Conservation (phyloP, 208 protist genomes). For the Jaenimonas drosophilae region DNA sequence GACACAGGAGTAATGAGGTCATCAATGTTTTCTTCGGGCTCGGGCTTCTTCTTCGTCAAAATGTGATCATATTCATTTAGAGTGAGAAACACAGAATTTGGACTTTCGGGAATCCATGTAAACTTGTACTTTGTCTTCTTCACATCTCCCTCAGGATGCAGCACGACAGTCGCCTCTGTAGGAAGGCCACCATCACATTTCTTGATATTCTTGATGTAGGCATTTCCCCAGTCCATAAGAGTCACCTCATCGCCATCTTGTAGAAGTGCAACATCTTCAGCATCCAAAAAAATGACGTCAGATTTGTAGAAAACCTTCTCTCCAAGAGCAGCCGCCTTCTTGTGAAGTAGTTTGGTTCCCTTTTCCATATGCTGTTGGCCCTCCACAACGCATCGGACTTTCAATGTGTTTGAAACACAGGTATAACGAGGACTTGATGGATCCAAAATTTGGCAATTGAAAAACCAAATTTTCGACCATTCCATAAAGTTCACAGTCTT, state of each 20-base stretch:
- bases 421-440: slow-evolving; percentile 95
- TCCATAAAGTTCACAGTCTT: slow-evolving; percentile 95
- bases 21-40: slow-evolving; percentile 90
- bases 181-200: slow-evolving; percentile 21
- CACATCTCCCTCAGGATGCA: slow-evolving; percentile 92
- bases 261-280: slow-evolving; percentile 88
- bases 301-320: slow-evolving; percentile 89
- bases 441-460: slow-evolving; percentile 98
- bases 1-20: slow-evolving; percentile 90
- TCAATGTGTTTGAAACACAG: slow-evolving; percentile 73
- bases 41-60: slow-evolving; percentile 95
- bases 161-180: slow-evolving; percentile 55
- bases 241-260: slow-evolving; percentile 95
- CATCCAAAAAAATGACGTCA: slow-evolving; percentile 88
- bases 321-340: slow-evolving; percentile 92
- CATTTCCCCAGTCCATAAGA: slow-evolving; percentile 98
- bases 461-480: slow-evolving; percentile 98
- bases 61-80: slow-evolving; percentile 95
- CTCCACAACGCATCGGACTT: slow-evolving; percentile 72
- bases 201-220: slow-evolving; percentile 77
- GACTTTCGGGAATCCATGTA: slow-evolving; percentile 92
- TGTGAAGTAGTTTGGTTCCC: slow-evolving; percentile 77
- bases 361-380: slow-evolving; percentile 48
- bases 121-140: slow-evolving; percentile 98
- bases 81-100: slow-evolving; percentile 50